Conservation (phyloP, 2,329 filamentous ascomycete genomes). For the Diaporthe sp. region DNA sequence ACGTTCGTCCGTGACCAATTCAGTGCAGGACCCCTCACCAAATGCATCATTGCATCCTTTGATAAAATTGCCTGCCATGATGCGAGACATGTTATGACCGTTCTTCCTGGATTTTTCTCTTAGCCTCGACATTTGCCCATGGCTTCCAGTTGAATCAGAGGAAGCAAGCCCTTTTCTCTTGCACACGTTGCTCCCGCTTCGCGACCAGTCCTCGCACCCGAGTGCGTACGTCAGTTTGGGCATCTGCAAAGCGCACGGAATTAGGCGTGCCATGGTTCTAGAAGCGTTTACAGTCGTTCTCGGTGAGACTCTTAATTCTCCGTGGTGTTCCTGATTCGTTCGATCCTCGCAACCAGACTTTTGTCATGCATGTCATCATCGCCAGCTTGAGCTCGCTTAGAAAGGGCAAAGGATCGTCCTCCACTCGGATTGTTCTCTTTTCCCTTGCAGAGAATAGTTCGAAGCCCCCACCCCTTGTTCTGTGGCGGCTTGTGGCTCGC, state of each 20-base stretch:
- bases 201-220: not conserved
- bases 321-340: not conserved
- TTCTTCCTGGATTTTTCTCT: too few relatives aligned
- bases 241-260: not conserved
- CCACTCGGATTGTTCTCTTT: not conserved
- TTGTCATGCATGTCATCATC: slow-evolving; percentile 5
- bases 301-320: not conserved
- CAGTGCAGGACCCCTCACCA: not conserved
- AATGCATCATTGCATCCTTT: not conserved
- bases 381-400: slow-evolving; percentile 10
- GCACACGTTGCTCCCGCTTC: too few relatives aligned
- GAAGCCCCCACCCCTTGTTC: not conserved
- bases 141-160: too few relatives aligned
- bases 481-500: not conserved
- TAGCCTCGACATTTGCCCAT: too few relatives aligned
- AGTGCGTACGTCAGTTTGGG: not conserved
- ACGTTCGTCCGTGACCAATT: not conserved
- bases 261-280: not conserved
- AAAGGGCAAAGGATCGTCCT: not conserved
- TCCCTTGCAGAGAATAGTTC: not conserved
- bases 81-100: not conserved
- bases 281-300: not conserved
- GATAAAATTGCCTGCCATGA: not conserved
- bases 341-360: slow-evolving; percentile 23
- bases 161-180: not conserved